A percentile compares a stretch with the other conserved stretches of the same genome.
Conservation (phyloP, 768 basidiomycete species). For the Hebeloma cylindrosporum region DNA sequence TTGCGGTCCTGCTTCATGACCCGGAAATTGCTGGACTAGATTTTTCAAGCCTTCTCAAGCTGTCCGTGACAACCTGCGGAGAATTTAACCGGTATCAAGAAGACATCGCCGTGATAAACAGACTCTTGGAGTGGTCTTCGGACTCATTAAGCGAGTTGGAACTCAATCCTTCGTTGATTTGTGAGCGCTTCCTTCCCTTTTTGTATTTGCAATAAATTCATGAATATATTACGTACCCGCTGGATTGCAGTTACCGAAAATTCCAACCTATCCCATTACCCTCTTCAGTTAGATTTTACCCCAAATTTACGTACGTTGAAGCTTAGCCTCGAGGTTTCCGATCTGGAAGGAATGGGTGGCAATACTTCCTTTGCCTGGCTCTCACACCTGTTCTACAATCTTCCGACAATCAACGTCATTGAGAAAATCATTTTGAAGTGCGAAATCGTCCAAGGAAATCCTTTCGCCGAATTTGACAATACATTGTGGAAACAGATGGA, state of each 20-base stretch:
- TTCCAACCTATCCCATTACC: slow-evolving; percentile 2
- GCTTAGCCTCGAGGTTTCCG: slow-evolving; percentile 10
- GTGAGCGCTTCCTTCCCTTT: slow-evolving; percentile 2
- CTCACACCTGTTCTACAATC: slow-evolving; percentile 1
- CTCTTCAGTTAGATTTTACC: slow-evolving; percentile 1
- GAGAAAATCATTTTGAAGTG: slow-evolving; percentile 6
- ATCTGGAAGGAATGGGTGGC: slow-evolving; percentile 4
- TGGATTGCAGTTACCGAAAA: background rate
- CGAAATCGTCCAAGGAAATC: slow-evolving; percentile 5
- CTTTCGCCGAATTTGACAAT: slow-evolving; percentile 6
- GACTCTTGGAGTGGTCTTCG: slow-evolving; percentile 1
- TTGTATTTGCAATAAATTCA: background rate
- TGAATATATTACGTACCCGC: too few species aligned
- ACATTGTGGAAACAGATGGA: slow-evolving; percentile 8
- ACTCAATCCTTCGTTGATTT: slow-evolving; percentile 1
- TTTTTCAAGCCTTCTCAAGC: background rate
- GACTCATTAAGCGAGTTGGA: slow-evolving; percentile 2
- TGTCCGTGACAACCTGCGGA: slow-evolving; percentile 2
- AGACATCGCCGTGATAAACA: slow-evolving; percentile 4
- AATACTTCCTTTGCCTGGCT: slow-evolving; percentile 7
- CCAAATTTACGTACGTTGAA: slow-evolving; percentile 8
- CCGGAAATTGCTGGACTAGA: background rate
- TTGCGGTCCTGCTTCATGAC: slow-evolving; percentile 2
- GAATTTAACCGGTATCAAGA: background rate
- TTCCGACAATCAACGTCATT: slow-evolving; percentile 6